These are phyloP conservation scores for Groenewaldozyma tartarivorans DNA, from an alignment of 805 yeast genomes.

Conservation along the genomic window DNA sequence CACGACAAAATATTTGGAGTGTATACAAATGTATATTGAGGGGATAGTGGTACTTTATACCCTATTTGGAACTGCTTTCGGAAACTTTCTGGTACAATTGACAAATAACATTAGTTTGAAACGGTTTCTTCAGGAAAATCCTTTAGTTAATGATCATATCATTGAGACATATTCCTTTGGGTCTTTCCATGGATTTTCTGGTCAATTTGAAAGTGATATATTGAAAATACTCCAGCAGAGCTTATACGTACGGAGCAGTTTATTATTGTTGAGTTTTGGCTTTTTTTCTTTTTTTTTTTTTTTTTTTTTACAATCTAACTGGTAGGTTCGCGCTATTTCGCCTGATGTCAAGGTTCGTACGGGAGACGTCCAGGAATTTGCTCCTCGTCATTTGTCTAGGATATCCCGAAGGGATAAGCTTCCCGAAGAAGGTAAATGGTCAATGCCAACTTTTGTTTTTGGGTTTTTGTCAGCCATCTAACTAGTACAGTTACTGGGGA, in stretches of 20 bases:
- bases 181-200: slow-evolving; percentile 59
- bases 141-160: slow-evolving; percentile 38
- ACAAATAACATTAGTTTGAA: slow-evolving; percentile 14
- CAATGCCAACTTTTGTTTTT: neutral
- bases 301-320: neutral
- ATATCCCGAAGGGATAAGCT: slow-evolving; percentile 22
- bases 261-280: neutral
- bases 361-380: slow-evolving; percentile 36
- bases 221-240: slow-evolving; percentile 31
- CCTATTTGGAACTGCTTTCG: neutral
- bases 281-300: too few species aligned
- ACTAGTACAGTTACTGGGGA: neutral
- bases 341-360: slow-evolving; percentile 58
- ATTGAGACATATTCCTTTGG: slow-evolving; percentile 55
- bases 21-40: too few species aligned
- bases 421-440: slow-evolving; percentile 4
- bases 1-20: too few species aligned
- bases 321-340: slow-evolving; percentile 50
- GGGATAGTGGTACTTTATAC: too few species aligned
- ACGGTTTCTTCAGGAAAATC: slow-evolving; percentile 27
- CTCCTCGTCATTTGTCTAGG: slow-evolving; percentile 42
- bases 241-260: slow-evolving; percentile 7
- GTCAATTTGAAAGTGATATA: slow-evolving; percentile 43
- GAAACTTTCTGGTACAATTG: slow-evolving; percentile 20
- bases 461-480: slow-evolving; percentile 1